Conservation (phyloP, 2,329 filamentous ascomycete genomes). For the Knufia petricola region DNA sequence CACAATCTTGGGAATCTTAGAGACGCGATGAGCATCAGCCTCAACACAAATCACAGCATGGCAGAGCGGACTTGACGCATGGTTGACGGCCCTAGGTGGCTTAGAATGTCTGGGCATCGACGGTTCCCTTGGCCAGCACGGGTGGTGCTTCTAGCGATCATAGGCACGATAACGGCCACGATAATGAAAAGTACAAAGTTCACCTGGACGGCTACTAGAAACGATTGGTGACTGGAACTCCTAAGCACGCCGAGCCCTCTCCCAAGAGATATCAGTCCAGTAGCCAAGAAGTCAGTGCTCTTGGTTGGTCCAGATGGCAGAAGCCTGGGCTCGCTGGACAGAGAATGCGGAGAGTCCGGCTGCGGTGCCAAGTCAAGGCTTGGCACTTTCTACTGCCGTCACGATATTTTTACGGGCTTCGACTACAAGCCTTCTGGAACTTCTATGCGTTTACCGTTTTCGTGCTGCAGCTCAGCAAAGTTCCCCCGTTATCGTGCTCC, state of each 20-base stretch:
- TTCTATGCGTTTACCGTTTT: slow-evolving; percentile 3
- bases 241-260: neutral
- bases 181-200: neutral
- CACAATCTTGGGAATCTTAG: neutral
- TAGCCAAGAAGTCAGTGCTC: neutral
- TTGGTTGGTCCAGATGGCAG: neutral
- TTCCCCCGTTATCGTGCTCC: neutral
- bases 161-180: no score
- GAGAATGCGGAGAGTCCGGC: neutral
- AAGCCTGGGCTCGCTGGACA: neutral
- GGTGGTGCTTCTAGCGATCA: no score
- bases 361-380: no score
- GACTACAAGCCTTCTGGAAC: neutral
- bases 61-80: neutral
- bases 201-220: neutral
- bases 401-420: no score
- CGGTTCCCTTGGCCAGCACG: no score
- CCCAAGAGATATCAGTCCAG: neutral
- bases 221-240: neutral
- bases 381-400: no score
- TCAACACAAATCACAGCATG: neutral
- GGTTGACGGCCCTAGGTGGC: neutral
- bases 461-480: neutral
- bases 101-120: neutral
- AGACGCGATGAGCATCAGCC: neutral